Base-by-base conservation (phyloP, 805 yeast genomes). In the Debaryomyces tyrocola region DNA sequence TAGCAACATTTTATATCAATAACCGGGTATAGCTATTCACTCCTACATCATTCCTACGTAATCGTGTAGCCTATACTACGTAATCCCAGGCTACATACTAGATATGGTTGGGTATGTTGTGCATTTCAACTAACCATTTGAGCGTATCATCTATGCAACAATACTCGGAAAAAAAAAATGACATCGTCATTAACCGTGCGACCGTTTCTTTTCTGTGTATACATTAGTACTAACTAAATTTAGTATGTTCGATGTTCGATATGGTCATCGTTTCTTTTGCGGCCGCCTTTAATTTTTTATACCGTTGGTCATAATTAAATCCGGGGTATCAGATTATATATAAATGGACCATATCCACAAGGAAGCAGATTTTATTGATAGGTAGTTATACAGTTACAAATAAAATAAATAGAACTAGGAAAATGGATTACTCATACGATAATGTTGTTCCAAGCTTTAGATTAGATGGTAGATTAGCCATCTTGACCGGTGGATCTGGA, bases 401-500 rank as follows among this genome's bases (percentile, higher is more conserved):
- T 27, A 15, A 24, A 40, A 34, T 20, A 40, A 17, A 33, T 31
- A 29, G 8, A 28, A 9, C 9, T 20, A 20, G 20, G 17, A 40
- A 10, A 36, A 61, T 60, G 64, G 66, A 66, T 50, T 70, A 49
- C 52, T 62, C 74, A 24, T 69, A 61, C 56, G 67, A 69, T 29
- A 76, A 75, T 68, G 68, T 77, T 38, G 76, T 84, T 24, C 90
- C 90, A 51, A 71, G 64, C 46, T 84, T 83, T 65, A 78, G 87
- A 69, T 73, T 84, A 50, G 89, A 83, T 59, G 86, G 85, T 48
- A 80, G 83, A 60, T 72, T 85, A 45, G 89, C 90, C 36, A 74
- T 87, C 38, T 70, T 87, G 52, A 87, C 94, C 33, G 94, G 94
- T 40, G 94, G 91, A 7, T 84, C 90, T 31, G 94, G 94, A 40